Conservation (phyloP, 768 basidiomycete species). For the Clavulina sp. region DNA sequence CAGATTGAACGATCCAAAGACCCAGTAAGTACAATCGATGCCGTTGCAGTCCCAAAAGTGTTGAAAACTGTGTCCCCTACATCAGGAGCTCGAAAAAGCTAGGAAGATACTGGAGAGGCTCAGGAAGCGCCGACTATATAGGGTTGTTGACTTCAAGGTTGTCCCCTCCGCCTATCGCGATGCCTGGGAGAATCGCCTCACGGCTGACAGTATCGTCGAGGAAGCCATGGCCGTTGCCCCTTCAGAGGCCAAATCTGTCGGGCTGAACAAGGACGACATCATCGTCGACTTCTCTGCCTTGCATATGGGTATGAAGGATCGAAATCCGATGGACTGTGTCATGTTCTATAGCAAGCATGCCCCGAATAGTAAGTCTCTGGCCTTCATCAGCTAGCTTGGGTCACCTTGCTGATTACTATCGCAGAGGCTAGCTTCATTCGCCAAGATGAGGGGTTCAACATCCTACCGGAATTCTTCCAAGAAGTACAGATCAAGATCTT, state of each 20-base stretch:
- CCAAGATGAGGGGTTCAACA: constrained; percentile 41
- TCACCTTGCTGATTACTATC: neutral
- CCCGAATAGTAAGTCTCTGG: constrained; percentile 30
- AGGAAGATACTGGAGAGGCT: constrained; percentile 47
- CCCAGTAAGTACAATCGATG: constrained; percentile 23
- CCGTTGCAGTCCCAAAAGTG: neutral
- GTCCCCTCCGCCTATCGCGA: constrained; percentile 21
- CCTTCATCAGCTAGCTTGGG: neutral
- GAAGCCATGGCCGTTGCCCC: constrained; percentile 2
- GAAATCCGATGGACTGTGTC: constrained; percentile 50
- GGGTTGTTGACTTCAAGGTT: constrained; percentile 46
- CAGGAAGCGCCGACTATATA: constrained; percentile 46
- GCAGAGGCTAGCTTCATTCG: neutral
- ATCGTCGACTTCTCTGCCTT: constrained; percentile 46
- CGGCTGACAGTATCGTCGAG: constrained; percentile 4
- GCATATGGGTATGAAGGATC: constrained; percentile 61
- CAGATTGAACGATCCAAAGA: constrained; percentile 38
- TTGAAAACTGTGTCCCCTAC: neutral
- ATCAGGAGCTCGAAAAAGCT: constrained; percentile 40
- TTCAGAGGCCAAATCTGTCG: neutral
- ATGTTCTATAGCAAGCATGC: constrained; percentile 57
- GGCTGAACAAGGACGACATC: constrained; percentile 26
- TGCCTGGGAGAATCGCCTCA: constrained; percentile 9
- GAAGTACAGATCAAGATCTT: constrained; percentile 56
- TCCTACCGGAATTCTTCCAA: constrained; percentile 47